Percentiles rank a stretch among this genome's conserved stretches.
Evolutionary conservation across 2,329 filamentous ascomycete species (phyloP).

Genomic region (Ophiostoma montium): DNA sequence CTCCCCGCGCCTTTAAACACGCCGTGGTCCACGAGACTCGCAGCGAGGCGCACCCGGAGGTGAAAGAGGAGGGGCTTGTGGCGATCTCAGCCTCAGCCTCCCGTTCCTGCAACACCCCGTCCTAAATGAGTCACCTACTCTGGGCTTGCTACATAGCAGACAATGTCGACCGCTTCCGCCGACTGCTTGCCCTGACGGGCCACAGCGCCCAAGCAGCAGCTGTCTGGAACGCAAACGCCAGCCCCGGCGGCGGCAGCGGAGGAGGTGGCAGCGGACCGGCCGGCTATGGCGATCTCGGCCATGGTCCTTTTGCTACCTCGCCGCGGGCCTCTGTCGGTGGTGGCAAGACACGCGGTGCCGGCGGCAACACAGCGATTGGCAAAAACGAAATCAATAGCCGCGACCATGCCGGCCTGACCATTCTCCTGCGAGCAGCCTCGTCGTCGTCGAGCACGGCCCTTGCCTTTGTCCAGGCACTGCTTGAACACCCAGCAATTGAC

Average conservation of each 20-base stretch:
- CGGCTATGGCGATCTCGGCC: conserved; percentile 9
- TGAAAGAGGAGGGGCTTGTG: conserved; percentile 23
- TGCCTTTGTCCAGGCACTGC: conserved; percentile 62
- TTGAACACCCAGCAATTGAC: conserved; percentile 73
- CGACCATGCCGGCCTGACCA: conserved; percentile 66
- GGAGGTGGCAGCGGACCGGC: conserved; percentile 18
- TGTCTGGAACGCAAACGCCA: conserved; percentile 32
- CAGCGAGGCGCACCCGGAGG: conserved; percentile 68
- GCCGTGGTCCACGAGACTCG: conserved; percentile 78
- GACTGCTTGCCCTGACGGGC: conserved; percentile 63
- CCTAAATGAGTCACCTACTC: conserved; percentile 64
- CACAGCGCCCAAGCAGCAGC: conserved; percentile 37
- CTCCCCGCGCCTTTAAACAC: conserved; percentile 66
- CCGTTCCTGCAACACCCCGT: not conserved
- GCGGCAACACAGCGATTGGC: conserved; percentile 24
- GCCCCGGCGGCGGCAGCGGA: not conserved
- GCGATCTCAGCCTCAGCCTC: conserved; percentile 1
- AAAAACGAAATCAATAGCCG: conserved; percentile 69
- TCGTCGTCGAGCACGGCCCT: conserved; percentile 51
- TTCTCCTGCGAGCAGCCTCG: conserved; percentile 73
- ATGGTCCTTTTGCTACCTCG: conserved; percentile 1
- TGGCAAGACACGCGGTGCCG: conserved; percentile 31
- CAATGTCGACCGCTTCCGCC: conserved; percentile 90
- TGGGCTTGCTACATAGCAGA: conserved; percentile 97
- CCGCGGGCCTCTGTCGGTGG: not conserved